These are phyloP conservation scores for Venturia aucupariae DNA, from an alignment of 2,329 filamentous ascomycete genomes.

Conservation along the genomic window DNA sequence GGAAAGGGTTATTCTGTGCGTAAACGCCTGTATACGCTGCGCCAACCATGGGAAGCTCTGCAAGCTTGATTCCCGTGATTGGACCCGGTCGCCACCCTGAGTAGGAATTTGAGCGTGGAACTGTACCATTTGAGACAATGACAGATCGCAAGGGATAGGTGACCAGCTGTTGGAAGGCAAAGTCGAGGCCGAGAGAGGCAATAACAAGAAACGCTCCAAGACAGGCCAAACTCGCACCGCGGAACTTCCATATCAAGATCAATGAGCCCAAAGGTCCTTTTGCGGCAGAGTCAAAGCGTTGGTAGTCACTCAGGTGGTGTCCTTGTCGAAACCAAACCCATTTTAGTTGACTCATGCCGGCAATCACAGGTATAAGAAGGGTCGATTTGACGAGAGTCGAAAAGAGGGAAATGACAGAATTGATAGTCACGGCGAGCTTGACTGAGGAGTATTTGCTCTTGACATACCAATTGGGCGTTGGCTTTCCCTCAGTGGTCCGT, in stretches of 20 bases:
- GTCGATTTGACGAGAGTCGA: constrained; percentile 25
- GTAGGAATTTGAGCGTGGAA: constrained; percentile 9
- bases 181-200: constrained; percentile 12
- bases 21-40: constrained; percentile 1
- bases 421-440: constrained; percentile 17
- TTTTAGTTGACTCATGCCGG: constrained; percentile 29
- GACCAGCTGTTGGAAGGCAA: constrained; percentile 11
- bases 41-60: constrained; percentile 6
- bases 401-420: constrained; percentile 28
- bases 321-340: constrained; percentile 24
- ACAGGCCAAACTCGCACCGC: constrained; percentile 4
- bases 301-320: constrained; percentile 20
- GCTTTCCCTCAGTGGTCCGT: constrained; percentile 1
- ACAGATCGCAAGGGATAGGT: constrained; percentile 9
- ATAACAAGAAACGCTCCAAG: constrained; percentile 10
- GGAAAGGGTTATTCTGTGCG: neutral
- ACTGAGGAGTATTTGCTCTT: neutral
- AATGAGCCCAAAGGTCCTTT: constrained; percentile 10
- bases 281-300: constrained; percentile 24
- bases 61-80: neutral
- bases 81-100: neutral
- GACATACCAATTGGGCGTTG: constrained; percentile 2
- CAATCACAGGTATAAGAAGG: constrained; percentile 24
- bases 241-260: constrained; percentile 6
- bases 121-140: neutral